These are phyloP conservation scores for Scheffersomyces parashehatae DNA, from an alignment of 1,139 yeast genomes.

Conservation along the genomic window DNA sequence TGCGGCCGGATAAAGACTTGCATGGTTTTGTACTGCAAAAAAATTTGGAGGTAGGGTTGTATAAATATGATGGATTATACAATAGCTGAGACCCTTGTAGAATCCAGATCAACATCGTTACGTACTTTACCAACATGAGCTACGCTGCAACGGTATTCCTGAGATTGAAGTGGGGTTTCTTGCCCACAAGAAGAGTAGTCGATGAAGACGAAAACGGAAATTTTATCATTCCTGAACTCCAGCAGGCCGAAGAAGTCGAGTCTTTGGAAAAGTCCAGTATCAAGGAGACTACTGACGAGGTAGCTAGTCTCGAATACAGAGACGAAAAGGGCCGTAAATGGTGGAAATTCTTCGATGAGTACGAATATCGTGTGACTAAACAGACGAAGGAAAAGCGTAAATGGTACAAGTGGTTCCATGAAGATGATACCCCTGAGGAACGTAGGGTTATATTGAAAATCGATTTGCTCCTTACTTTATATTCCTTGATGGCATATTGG, in stretches of 20 bases:
- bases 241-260: neutral
- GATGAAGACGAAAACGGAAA: conserved; percentile 34
- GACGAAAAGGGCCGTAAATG: conserved; percentile 64
- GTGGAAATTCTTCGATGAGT: conserved; percentile 66
- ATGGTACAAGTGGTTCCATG: conserved; percentile 69
- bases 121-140: neutral
- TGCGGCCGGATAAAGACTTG: too few relatives aligned
- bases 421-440: conserved; percentile 55
- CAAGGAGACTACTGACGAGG: conserved; percentile 1
- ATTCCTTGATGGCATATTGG: conserved; percentile 67
- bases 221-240: conserved; percentile 2
- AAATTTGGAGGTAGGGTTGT: too few relatives aligned
- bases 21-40: too few relatives aligned
- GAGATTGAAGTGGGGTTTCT: conserved; percentile 50
- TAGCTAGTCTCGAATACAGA: conserved; percentile 43
- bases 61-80: too few relatives aligned
- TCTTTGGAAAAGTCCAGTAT: conserved; percentile 2
- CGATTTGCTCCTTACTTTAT: conserved; percentile 60
- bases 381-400: conserved; percentile 38
- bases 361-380: conserved; percentile 52
- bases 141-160: conserved; percentile 12
- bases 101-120: too few relatives aligned
- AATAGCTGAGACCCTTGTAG: too few relatives aligned
- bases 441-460: conserved; percentile 58
- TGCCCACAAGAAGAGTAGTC: conserved; percentile 47